Conservation (phyloP, 768 basidiomycete species). For the Pleurotus tuoliensis region DNA sequence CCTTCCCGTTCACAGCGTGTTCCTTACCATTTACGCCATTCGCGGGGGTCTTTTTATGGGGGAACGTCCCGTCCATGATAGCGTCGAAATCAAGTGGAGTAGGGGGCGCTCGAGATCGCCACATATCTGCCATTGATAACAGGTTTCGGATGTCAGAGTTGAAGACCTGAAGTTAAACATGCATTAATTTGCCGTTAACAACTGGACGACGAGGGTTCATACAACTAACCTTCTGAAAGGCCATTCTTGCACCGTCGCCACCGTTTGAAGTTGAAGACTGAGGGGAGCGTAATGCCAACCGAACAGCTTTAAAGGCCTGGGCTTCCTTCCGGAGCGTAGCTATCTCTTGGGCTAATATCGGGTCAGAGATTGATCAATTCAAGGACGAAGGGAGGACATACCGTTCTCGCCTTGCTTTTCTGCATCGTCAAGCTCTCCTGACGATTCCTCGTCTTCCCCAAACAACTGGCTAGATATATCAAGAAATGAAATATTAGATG, state of each 20-base stretch:
- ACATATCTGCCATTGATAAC: conserved; percentile 95
- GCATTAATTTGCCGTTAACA: too few relatives aligned
- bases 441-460: conserved; percentile 86
- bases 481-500: neutral
- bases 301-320: conserved; percentile 79
- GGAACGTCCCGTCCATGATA: conserved; percentile 65
- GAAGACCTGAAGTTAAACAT: conserved; percentile 62
- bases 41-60: conserved; percentile 22
- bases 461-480: conserved; percentile 71
- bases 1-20: conserved; percentile 14
- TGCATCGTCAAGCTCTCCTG: conserved; percentile 84
- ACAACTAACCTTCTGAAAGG: conserved; percentile 75
- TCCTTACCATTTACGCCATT: conserved; percentile 14
- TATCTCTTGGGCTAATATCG: conserved; percentile 75
- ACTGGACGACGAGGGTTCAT: neutral
- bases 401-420: conserved; percentile 93
- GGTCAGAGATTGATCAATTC: neutral
- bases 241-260: conserved; percentile 56
- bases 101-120: conserved; percentile 87
- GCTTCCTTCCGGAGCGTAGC: conserved; percentile 87
- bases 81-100: conserved; percentile 77
- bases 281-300: conserved; percentile 54
- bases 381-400: conserved; percentile 24
- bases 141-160: conserved; percentile 83
- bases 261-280: conserved; percentile 24